These are phyloP conservation scores for Sindora glabra DNA, from an alignment of 306 rosid species.

Conservation along the genomic window DNA sequence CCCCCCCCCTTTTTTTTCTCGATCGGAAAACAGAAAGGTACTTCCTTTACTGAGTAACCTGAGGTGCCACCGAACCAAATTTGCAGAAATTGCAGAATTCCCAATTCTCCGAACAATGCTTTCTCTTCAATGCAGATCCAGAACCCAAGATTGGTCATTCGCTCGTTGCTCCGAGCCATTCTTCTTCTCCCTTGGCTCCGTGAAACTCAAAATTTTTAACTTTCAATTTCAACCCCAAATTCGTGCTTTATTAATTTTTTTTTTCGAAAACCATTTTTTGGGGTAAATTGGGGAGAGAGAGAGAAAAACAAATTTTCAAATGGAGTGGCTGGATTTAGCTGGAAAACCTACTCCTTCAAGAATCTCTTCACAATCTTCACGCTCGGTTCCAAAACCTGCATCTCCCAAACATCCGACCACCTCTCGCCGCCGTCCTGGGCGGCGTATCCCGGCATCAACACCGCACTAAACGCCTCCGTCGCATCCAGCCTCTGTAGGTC, in stretches of 20 bases:
- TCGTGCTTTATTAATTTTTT: no score
- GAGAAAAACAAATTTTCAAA: background rate
- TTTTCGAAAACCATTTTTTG: background rate
- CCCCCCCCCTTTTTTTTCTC: background rate
- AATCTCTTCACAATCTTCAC: conserved; percentile 85
- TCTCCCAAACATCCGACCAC: conserved; percentile 63
- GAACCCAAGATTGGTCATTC: background rate
- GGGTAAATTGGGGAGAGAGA: background rate
- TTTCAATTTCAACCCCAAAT: conserved; percentile 14
- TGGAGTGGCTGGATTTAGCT: conserved; percentile 36
- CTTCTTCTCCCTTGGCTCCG: background rate
- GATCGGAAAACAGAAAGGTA: background rate
- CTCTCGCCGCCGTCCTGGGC: conserved; percentile 4
- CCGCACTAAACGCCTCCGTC: conserved; percentile 52
- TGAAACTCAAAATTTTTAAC: background rate
- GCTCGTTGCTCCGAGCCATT: background rate
- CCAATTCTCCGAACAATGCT: background rate
- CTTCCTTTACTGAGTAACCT: background rate
- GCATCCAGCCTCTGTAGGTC: conserved; percentile 76
- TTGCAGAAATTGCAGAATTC: conserved; percentile 4
- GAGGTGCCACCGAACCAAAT: no score
- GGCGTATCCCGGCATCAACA: conserved; percentile 31
- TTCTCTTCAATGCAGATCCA: background rate
- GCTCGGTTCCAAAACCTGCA: conserved; percentile 77
- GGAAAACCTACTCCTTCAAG: conserved; percentile 86